phyloP scores from a whole-genome alignment of 148 eudicot genomes.

The Persicaria maculosa region DNA sequence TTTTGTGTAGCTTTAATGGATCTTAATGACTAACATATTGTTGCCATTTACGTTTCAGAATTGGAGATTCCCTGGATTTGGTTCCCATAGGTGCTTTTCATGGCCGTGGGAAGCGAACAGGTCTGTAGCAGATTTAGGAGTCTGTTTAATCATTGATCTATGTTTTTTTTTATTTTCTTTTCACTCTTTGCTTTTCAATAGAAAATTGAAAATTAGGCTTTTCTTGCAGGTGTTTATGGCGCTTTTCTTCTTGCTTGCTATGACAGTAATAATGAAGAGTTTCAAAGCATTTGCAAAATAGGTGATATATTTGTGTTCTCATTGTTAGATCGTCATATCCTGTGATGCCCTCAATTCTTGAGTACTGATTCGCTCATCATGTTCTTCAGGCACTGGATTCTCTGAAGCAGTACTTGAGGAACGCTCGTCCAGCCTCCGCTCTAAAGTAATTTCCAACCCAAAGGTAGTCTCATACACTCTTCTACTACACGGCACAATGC shows the following conservation, averaged over 20 bases:
- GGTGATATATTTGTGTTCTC: constrained; percentile 34
- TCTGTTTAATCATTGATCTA: neutral
- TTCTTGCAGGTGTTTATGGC: constrained; percentile 70
- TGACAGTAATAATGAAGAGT: constrained; percentile 76
- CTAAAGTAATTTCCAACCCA: constrained; percentile 73
- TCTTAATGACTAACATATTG: neutral
- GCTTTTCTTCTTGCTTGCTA: constrained; percentile 98
- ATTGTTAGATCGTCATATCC: constrained; percentile 7
- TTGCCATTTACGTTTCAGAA: constrained; percentile 34
- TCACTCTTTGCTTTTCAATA: neutral
- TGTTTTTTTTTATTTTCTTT: neutral
- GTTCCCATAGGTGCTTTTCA: constrained; percentile 94
- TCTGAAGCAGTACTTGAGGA: constrained; percentile 73
- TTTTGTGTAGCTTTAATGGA: neutral
- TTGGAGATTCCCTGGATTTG: constrained; percentile 90
- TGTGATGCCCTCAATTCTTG: constrained; percentile 21
- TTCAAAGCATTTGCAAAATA: constrained; percentile 91
- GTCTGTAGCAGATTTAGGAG: constrained; percentile 24
- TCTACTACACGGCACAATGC: neutral
- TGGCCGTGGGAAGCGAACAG: constrained; percentile 92
- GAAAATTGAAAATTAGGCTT: neutral
- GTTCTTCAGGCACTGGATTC: constrained; percentile 76
- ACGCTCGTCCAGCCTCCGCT: constrained; percentile 73
- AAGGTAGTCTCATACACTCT: constrained; percentile 38
- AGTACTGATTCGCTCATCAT: constrained; percentile 7